Base-by-base conservation (phyloP, 768 basidiomycete genomes). In the Lactarius indigo region DNA sequence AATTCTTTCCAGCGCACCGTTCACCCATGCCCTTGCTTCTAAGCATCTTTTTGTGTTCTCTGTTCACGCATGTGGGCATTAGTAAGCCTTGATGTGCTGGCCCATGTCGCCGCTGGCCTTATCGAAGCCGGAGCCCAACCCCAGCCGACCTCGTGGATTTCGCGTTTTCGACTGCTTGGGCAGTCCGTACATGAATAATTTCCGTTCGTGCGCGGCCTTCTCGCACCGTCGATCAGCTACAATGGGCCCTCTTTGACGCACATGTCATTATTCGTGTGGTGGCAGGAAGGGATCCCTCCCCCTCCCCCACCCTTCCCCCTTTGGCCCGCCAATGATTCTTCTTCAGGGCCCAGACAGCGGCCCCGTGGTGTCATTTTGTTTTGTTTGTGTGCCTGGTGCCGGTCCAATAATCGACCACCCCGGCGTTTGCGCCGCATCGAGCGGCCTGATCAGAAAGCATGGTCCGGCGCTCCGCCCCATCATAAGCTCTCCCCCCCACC, bases 401-500 rank as follows among this genome's bases (percentile, higher is more conserved):
- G 52, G 60, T 26, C 39, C 66, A 64, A 67, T 63, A 55, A 31
- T 23, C 35, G 18, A 57, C 44, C 18, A 12, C 47, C 47, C 58
- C 56, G 57, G 61, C 52, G 52, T 64, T 59, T 56, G 66, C 66
- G 66, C 66, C 66, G 66, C 62, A 68, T 68, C 63, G 66, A 47
- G 59, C 52, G 42, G 57, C 63, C 41, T 37, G 62, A 68, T 64
- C 58, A 64, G 64, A 64, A 42, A 56, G 56, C 33, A 50, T 52
- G 26, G 31, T 41, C 57, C 66, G 62, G 66, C 66, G 66, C 66
- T 68, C 66, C 66, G 66, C 66, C 52, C 8, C 60, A 31, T 50
- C 41, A 57, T 62, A 57, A 66, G 30, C 52, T 62, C 50, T 63
- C 54, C 17, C 31, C n/a, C 35, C 17, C 33, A 23, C 47, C 35